Evolutionary conservation across 1,284 basidiomycete species (phyloP), one percentile per base, ranked within the genome.

Genomic region (Papiliotrema nemorosa): DNA sequence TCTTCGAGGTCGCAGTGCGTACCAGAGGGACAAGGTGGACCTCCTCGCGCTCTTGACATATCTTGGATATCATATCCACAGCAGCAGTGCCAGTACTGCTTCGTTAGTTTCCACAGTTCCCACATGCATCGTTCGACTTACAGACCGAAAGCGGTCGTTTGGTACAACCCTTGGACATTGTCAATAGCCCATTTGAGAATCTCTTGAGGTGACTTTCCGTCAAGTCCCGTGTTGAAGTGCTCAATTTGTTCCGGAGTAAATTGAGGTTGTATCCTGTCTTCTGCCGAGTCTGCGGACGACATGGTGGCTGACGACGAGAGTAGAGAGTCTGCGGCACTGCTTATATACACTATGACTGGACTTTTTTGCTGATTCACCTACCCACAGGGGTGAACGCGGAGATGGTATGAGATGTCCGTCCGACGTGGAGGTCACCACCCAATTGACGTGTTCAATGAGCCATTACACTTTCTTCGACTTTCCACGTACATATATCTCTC

Each of bases 61-160:
- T 79, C 72, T 88, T 88, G 38, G 87, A 86, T 47, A 96, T 81
- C 89, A 97, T 94, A 73, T 93, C 89, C 49, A 90, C 83, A 12
- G 90, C 86, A 47, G 89, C 90, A 34, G 92, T 83, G 10, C 92
- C 92, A 0, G 91, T 96, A 21, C 74, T 76, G 47, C 1, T 12
- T 31, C 27, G 9, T n/a, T n/a, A n/a, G n/a, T n/a, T n/a, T n/a
- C n/a, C n/a, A n/a, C n/a, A n/a, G n/a, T n/a, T n/a, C n/a, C n/a
- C n/a, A n/a, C n/a, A n/a, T n/a, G n/a, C n/a, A n/a, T n/a, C n/a
- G n/a, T n/a, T 16, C 14, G 6, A 64, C 74, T 64, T 46, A 76
- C 73, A 94, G 80, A 5, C 92, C 92, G 69, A 97, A 93, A 0
- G 92, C 91, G 1, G 92, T 96, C 3, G 91, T 94, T 72, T 96